Percentiles rank a stretch among this genome's conserved stretches.
Evolutionary conservation across 495 filamentous ascomycete genomes (phyloP).

Genomic region (Umbilicaria muhlenbergii): DNA sequence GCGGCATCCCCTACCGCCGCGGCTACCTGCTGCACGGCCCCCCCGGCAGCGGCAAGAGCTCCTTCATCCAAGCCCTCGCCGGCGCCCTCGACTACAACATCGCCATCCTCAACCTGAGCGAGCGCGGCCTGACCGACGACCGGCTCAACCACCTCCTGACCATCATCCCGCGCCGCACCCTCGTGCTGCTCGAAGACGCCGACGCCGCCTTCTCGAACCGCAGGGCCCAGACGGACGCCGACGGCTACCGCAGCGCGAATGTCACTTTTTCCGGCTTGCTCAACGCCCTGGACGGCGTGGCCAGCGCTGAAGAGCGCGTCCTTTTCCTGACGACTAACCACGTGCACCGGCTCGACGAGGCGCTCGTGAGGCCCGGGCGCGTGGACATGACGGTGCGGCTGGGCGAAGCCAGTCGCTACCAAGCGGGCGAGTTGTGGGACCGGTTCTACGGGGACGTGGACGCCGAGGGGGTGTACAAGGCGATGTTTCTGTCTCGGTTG

Average conservation of each 20-base stretch:
- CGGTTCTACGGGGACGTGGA: constrained; percentile 86
- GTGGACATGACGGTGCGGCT: constrained; percentile 88
- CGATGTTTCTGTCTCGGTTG: constrained; percentile 32
- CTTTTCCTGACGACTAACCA: constrained; percentile 94
- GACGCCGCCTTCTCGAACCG: constrained; percentile 84
- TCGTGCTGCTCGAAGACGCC: constrained; percentile 84
- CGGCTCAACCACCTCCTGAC: constrained; percentile 76
- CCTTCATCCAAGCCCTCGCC: constrained; percentile 89
- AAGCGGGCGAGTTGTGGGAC: constrained; percentile 80
- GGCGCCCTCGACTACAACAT: constrained; percentile 89
- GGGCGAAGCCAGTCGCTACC: constrained; percentile 72
- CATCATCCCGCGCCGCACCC: constrained; percentile 70
- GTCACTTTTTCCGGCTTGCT: constrained; percentile 91
- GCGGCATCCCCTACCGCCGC: constrained; percentile 86
- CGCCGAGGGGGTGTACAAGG: constrained; percentile 31
- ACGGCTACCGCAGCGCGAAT: constrained; percentile 79
- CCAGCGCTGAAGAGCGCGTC: constrained; percentile 87
- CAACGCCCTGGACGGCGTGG: constrained; percentile 87
- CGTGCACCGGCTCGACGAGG: constrained; percentile 73
- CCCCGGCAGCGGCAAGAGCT: constrained; percentile 88
- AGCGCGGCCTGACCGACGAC: constrained; percentile 87
- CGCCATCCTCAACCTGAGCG: constrained; percentile 83
- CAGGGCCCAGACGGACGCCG: constrained; percentile 50
- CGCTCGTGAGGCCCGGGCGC: constrained; percentile 76
- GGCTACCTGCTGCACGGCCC: constrained; percentile 91